Base-by-base conservation (phyloP, 306 rosid genomes). In the Ziziphus jujuba region DNA sequence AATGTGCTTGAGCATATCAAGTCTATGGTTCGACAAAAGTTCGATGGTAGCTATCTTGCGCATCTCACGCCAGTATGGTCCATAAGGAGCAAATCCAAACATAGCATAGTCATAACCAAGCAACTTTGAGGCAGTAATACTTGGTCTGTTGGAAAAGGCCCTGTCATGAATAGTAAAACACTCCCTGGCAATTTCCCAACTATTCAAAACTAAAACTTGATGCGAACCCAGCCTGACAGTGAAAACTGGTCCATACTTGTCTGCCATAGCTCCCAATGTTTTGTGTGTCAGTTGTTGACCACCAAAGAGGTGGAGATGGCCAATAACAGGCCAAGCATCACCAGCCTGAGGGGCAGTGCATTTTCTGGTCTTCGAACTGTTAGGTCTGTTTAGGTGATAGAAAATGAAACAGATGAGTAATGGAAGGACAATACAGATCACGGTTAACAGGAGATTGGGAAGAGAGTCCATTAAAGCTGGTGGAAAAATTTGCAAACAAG, bases 61-160 rank as follows among this genome's bases (percentile, higher is more conserved):
- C 74, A 74, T 38, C 67, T 74, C 73, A 44, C 80, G 71, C 84
- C 80, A 79, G 52, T 74, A 79, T 31, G 70, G 12, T 16, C 84
- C 77, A 8, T 74, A 74, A 52, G 80, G 80, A 15, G 80, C 70
- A 38, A 79, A 74, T 10, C 76, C 84, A 61, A 79, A 70, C 84
- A 70, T 65, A 20, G 77, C 84, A 52, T 9, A 53, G 16, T 71
- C 38, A 34, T 71, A 80, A 23, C 78, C 72, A 2, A 80, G 72
- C 9, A 71, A 25, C 63, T 65, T 80, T 31, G 78, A 61, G 33
- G 80, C 78, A 33, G 67, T 22, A 6, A 58, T n/a, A 8, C 9
- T 13, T 1, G 81, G 84, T 45, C 84, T 67, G 33, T 70, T 43
- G 19, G 84, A 67, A 65, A 80, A 75, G 15, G 54, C 69, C 34